Base-by-base conservation (phyloP, 495 filamentous ascomycete species). In the Penicillium tannophilum region DNA sequence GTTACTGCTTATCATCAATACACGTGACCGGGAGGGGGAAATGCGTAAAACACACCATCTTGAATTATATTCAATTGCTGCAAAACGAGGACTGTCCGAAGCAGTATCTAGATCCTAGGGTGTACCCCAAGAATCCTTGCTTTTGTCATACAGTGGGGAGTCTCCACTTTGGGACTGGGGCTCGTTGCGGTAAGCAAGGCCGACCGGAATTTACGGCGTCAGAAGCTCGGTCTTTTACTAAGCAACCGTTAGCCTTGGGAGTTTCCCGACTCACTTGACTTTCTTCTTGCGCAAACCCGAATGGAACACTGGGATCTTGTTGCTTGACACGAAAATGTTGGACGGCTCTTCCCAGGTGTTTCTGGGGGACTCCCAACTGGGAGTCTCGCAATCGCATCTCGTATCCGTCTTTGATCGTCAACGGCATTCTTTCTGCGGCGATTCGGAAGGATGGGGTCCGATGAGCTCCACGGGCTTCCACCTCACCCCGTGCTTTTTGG, bases 401-500 rank as follows among this genome's bases (percentile, higher is more conserved):
- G 65, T 56, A 54, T 66, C 72, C 48, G 63, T 68, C 53, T 66
- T 72, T 55, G 64, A 67, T 50, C 65, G 59, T 48, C 67, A 69
- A 48, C 64, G 66, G 53, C 89, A 94, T 68, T 85, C 88, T 31
- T 81, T 96, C 74, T 97, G 93, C 73, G 84, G 87, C 63, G 91
- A 96, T 75, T 74, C 77, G 35, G 93, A 97, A 74, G 95, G 95
- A 68, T 99, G 94, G 94, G 95, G 95, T 11, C 95, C 95, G 17
- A 56, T 99, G 64, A 94, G 91, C 71, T 84, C 85, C 19, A 79
- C 83, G 55, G 78, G 92, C 61, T 96, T 89, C 72, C 93, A 98
- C 71, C 90, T 99, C 72, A 97, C 95, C 39, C 92, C 95, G 56
- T 99, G 95, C 75, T 98, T 97, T 71, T 82, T 96, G 50, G 95